A percentile compares a stretch with the other conserved stretches of the same genome.
Conservation (phyloP, 2,329 filamentous ascomycete species). For the Diaporthe aspalathi region DNA sequence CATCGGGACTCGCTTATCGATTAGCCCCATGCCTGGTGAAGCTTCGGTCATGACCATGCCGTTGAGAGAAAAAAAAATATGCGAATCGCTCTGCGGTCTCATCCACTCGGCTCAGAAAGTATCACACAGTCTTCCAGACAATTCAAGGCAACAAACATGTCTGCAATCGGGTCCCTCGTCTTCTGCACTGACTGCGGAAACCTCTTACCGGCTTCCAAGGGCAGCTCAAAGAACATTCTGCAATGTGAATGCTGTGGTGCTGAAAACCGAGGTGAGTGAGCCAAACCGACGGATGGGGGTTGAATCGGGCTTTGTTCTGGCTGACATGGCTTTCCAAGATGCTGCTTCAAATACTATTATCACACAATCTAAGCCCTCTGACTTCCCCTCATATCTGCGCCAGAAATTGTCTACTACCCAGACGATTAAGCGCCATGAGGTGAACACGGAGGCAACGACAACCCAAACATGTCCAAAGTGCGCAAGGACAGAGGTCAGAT, state of each 20-base stretch:
- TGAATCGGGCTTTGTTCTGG: background rate
- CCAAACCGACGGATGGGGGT: background rate
- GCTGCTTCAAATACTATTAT: slow-evolving; percentile 79
- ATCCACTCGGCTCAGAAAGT: slow-evolving; percentile 3
- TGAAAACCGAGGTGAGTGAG: slow-evolving; percentile 79
- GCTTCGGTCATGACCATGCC: slow-evolving; percentile 24
- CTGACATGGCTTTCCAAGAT: slow-evolving; percentile 59
- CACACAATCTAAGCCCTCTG: slow-evolving; percentile 86
- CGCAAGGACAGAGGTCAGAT: slow-evolving; percentile 84
- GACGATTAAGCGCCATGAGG: slow-evolving; percentile 80
- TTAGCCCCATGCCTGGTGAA: slow-evolving; percentile 30
- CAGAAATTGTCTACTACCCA: slow-evolving; percentile 91
- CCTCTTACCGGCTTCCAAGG: slow-evolving; percentile 83
- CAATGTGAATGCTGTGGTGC: slow-evolving; percentile 88
- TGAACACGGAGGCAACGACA: slow-evolving; percentile 77
- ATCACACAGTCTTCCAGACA: background rate
- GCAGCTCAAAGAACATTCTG: slow-evolving; percentile 79
- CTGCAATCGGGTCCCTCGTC: slow-evolving; percentile 88
- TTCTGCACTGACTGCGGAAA: slow-evolving; percentile 96
- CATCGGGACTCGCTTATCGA: slow-evolving; percentile 28
- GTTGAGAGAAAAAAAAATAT: slow-evolving; percentile 30
- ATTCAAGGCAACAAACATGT: slow-evolving; percentile 67
- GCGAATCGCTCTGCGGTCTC: slow-evolving; percentile 6
- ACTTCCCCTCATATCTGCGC: slow-evolving; percentile 90
- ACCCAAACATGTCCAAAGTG: slow-evolving; percentile 83